Evolutionary conservation across 192 early-diverging fungal genomes (phyloP).

Genomic region (Polychytrium aggregatum): DNA sequence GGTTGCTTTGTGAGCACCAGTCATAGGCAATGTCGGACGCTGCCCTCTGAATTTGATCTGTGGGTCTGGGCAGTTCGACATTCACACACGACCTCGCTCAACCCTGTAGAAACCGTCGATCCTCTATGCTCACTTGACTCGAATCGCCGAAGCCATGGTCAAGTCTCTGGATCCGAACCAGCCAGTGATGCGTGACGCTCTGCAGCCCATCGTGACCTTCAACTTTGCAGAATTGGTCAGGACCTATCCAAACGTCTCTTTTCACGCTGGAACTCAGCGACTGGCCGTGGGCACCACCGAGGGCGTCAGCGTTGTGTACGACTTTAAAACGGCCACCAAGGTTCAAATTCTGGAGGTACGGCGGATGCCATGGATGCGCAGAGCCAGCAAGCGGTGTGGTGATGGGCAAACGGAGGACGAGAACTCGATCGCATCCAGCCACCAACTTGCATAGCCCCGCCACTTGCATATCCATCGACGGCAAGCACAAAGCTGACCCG

Average conservation of each 20-base stretch:
- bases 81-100: background rate
- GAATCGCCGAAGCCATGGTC: constrained; percentile 65
- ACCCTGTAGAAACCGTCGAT: constrained; percentile 51
- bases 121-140: constrained; percentile 45
- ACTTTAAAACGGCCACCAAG: constrained; percentile 70
- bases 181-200: constrained; percentile 54
- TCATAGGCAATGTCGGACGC: too few relatives aligned
- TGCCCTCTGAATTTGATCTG: too few relatives aligned
- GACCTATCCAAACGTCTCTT: constrained; percentile 57
- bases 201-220: constrained; percentile 54
- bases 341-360: constrained; percentile 61
- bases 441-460: background rate
- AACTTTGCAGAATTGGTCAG: constrained; percentile 41
- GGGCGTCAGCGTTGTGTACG: constrained; percentile 66
- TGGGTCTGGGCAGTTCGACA: too few relatives aligned
- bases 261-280: constrained; percentile 62
- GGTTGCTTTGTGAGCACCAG: too few relatives aligned
- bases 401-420: background rate
- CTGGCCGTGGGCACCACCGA: constrained; percentile 67
- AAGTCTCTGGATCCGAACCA: constrained; percentile 73
- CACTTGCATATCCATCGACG: too few relatives aligned
- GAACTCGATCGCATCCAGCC: too few relatives aligned
- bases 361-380: background rate
- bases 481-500: too few relatives aligned
- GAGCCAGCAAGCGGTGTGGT: background rate